A percentile compares a stretch with the other conserved stretches of the same genome.
phyloP scores from a whole-genome alignment of 2,329 filamentous ascomycete species.

The Alternaria novae-zelandiae region DNA sequence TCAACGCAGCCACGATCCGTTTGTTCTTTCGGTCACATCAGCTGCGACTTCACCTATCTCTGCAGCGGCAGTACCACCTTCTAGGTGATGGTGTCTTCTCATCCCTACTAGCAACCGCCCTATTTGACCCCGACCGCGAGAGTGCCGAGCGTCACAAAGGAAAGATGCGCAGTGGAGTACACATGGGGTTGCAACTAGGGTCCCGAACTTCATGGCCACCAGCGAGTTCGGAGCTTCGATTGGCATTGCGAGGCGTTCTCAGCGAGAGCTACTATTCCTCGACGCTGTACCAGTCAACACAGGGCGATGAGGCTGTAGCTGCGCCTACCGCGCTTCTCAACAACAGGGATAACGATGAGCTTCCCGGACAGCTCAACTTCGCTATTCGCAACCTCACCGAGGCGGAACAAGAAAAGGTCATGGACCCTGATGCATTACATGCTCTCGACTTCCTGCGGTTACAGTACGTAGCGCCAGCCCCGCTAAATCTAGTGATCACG shows the following conservation, averaged over 20 bases:
- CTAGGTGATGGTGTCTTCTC: slow-evolving; percentile 86
- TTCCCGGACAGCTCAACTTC: slow-evolving; percentile 64
- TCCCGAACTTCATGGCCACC: slow-evolving; percentile 87
- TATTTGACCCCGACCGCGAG: slow-evolving; percentile 84
- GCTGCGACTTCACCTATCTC: slow-evolving; percentile 71
- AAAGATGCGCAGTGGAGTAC: slow-evolving; percentile 67
- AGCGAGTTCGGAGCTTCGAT: slow-evolving; percentile 87
- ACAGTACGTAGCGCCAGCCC: slow-evolving; percentile 78
- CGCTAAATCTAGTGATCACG: slow-evolving; percentile 77
- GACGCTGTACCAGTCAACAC: slow-evolving; percentile 35
- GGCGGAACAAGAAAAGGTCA: slow-evolving; percentile 80
- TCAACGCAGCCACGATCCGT: slow-evolving; percentile 78
- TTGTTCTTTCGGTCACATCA: slow-evolving; percentile 78
- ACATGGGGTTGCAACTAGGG: slow-evolving; percentile 83
- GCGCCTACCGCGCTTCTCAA: slow-evolving; percentile 10
- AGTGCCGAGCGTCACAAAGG: slow-evolving; percentile 77
- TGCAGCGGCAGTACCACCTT: slow-evolving; percentile 83
- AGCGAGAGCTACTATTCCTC: slow-evolving; percentile 70
- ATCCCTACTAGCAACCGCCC: slow-evolving; percentile 76
- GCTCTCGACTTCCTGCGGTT: slow-evolving; percentile 93
- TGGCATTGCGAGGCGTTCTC: slow-evolving; percentile 86
- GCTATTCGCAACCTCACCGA: slow-evolving; percentile 75
- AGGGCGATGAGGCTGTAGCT: not conserved
- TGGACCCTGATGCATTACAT: slow-evolving; percentile 81
- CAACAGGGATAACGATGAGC: slow-evolving; percentile 41